Evolutionary conservation across 2,329 filamentous ascomycete genomes (phyloP), one percentile per base, ranked within the genome.

Genomic region (Colletotrichum godetiae): DNA sequence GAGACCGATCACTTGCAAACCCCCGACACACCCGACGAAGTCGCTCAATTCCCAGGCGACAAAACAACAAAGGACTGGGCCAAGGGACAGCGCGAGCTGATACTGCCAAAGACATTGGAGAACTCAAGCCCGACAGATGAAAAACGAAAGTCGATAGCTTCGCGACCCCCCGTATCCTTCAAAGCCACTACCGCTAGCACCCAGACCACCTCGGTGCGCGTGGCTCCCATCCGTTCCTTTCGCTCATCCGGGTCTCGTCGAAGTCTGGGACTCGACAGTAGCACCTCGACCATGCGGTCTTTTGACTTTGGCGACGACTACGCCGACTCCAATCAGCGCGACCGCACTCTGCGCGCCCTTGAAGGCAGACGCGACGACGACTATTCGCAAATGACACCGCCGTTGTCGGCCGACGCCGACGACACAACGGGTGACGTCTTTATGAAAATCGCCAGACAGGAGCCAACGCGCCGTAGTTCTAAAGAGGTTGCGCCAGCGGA

Each of bases 201-300:
- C 68, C 78, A 77, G 72, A 77, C 81, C 57, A 77, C 78, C 13
- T 80, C 82, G 33, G 81, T 82, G 72, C 83, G 84, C 60, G 84
- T 90, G 53, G 87, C 88, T 19, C 88, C 88, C 8, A 90, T 90
- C 78, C 86, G 89, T 67, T 83, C 84, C 10, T 89, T 90, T 76
- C 86, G 89, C 73, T 89, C 88, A 31, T 90, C 89, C 49, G 87
- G 86, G 76, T 88, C 88, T 74, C 88, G 89, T 76, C 88, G 86
- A 80, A 90, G 88, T 79, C 81, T 87, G 29, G 82, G 82, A 15
- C 82, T 88, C 76, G 88, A 90, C 77, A 89, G 89, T 86, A 88
- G 84, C 75, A 59, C 80, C 53, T 83, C 84, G 67, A 82, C 82
- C 31, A 77, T 83, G 74, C 82, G 83, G 73, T 82, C 82, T 60